Evolutionary conservation across 805 yeast genomes (phyloP), one percentile per base, ranked within the genome.

Genomic region (Ogataea glucozyma): DNA sequence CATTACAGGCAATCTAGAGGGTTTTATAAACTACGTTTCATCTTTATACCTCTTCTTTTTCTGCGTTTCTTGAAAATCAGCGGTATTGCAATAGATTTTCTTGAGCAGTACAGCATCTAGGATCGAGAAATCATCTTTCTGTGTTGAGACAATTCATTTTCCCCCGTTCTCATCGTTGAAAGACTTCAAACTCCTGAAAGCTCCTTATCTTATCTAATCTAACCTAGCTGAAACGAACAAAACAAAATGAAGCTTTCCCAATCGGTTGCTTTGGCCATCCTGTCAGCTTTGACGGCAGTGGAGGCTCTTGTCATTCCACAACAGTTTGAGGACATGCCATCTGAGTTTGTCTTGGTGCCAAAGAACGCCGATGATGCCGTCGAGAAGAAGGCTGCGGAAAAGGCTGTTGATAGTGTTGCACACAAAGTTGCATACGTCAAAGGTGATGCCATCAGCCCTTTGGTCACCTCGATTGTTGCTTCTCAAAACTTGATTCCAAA

Each of bases 261-360:
- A 36, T 50, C 64, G 26, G 58, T 58, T 35, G 61, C 60, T 11
- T 37, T 54, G 5, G 47, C 64, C 29, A 45, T 61, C 45, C 23
- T 60, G 26, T 47, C 58, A 12, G 49, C 65, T 10, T 40, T 61
- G 46, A 52, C 61, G 13, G 75, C 77, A 16, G 38, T 34, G 21
- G 61, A 67, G 44, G 78, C 78, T n/a, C 69, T 83, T 58, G 83
- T 83, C 46, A 78, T 84, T 51, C 91, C 91, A 5, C 27, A 43
- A 10, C 24, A 43, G 6, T 49, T 58, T 22, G 51, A 52, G 21
- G 46, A 51, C 40, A 21, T 45, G 18, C 59, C 62, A 13, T 18
- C 46, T 11, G 47, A 49, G 26, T 44, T 52, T 22, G 36, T 47
- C 32, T 39, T 57, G 14, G 48, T 42, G 12, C 29, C 39, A n/a